Base-by-base conservation (phyloP, 2,329 filamentous ascomycete species). In the Penicillium thymicola region DNA sequence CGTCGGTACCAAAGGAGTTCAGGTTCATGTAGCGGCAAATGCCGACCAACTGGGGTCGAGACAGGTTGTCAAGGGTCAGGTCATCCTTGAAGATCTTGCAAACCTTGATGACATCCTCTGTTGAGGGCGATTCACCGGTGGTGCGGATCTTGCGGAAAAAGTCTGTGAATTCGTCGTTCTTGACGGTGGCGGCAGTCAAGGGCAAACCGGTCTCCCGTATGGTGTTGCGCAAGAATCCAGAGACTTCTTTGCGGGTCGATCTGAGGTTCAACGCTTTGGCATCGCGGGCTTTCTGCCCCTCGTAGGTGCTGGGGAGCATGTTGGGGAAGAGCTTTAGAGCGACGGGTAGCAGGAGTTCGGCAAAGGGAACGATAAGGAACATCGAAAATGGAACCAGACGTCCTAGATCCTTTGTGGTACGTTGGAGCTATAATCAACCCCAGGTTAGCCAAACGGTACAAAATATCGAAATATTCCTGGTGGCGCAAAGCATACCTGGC, bases 21-120 rank as follows among this genome's bases (percentile, higher is more conserved):
- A 99, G 84, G 77, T 95, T 97, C 88, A 99, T 92, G 80, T 99
- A 99, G 59, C 90, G 89, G 82, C 94, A 97, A 84, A 97, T 99
- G 54, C 89, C 96, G 30, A 99, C 93, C 50, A 99, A 81, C 77
- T 99, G 94, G 16, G 94, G 94, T 61, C 94, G 85, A 18, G 92
- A 97, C 63, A 99, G 79, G 77, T 99, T 99, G 85, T 99, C 94
- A 32, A 99, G 82, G 0, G 94, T 99, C 68, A 99, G 74, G 74
- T 99, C 94, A 72, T 99, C 94, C 75, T 94, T 95, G 85, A 99
- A 99, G 63, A 96, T 89, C 82, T 97, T 95, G 86, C 94, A 97
- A 61, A 99, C 93, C 78, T 94, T 96, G 81, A 99, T 96, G 61
- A 99, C 91, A 71, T 99, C 94, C 64, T 92, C 84, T 52, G 87